Base-by-base conservation (phyloP, 2,329 filamentous ascomycete species). In the Thelonectria discophora region DNA sequence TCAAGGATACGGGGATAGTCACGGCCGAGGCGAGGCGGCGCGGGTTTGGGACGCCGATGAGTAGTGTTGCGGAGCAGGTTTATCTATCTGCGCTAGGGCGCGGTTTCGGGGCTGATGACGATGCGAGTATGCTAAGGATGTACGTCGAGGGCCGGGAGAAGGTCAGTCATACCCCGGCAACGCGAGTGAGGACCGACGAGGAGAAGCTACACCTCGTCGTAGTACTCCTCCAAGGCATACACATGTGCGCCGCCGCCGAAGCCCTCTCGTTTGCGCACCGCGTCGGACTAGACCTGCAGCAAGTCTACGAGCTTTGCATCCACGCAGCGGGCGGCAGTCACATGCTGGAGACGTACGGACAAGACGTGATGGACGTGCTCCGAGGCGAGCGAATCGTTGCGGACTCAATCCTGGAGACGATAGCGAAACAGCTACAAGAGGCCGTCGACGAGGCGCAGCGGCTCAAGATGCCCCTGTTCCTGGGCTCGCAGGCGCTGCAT, bases 1-100 rank as follows among this genome's bases (percentile, higher is more conserved):
- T 86, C 37, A 88, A 88, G 75, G 86, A 88, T 73, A 78, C 80
- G 71, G 82, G 84, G 51, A 91, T 91, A 75, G 90, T 91, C 72
- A 91, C 88, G 2, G 84, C 86, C 24, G 87, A 87, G 60, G 87
- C 88, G 1, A 80, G 87, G 18, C 78, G 84, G 43, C 76, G 79
- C 55, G 78, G 80, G 27, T 90, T 89, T 72, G 82, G 87, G 0
- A 83, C 83, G 1, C 86, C 86, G 0, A 83, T 92, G 71, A 85
- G 84, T 57, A 83, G 82, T 39, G 80, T 82, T 0, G 88, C 88
- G 11, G 89, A 91, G 75, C 87, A 90, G 73, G 81, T 85, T 27
- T 90, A 90, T 71, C 82, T 89, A 57, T 76, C 84, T 27, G 86
- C 82, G 13, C 74, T 90, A 8, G 79, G 84, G 21, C 82, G 84